Percentiles rank a stretch among this genome's conserved stretches.
phyloP scores from a whole-genome alignment of 2,329 filamentous ascomycete genomes.

The Aspergillus ochraceus region DNA sequence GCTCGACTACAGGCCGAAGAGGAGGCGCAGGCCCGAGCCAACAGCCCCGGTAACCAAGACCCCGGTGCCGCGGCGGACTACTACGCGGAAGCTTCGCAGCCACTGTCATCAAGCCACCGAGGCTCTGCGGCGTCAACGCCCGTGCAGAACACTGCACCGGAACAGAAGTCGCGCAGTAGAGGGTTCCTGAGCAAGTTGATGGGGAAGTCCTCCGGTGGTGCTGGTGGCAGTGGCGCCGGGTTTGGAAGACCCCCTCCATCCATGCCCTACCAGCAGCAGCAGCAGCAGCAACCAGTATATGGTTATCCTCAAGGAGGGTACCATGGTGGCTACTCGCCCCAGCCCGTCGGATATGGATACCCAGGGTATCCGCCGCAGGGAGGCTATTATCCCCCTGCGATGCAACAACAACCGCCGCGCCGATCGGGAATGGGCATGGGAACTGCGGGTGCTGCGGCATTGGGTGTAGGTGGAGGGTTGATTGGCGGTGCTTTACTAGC shows the following conservation, averaged over 20 bases:
- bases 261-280: constrained; percentile 23
- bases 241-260: constrained; percentile 16
- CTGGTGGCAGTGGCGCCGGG: constrained; percentile 22
- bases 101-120: constrained; percentile 14
- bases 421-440: constrained; percentile 65
- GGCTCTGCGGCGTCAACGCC: not conserved
- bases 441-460: constrained; percentile 69
- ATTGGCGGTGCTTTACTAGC: constrained; percentile 74
- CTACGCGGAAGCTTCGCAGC: constrained; percentile 37
- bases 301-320: constrained; percentile 24
- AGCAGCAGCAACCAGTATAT: constrained; percentile 32
- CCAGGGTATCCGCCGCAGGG: constrained; percentile 35
- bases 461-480: constrained; percentile 79
- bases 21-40: constrained; percentile 57
- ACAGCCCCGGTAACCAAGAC: constrained; percentile 8
- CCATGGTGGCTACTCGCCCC: constrained; percentile 34
- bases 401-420: constrained; percentile 46
- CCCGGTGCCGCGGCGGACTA: constrained; percentile 49
- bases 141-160: constrained; percentile 28
- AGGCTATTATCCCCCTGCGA: constrained; percentile 39
- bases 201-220: constrained; percentile 39
- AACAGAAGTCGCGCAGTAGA: constrained; percentile 41
- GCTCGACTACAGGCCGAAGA: constrained; percentile 81
- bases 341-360: constrained; percentile 37
- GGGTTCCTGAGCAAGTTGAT: constrained; percentile 56